A percentile compares a stretch with the other conserved stretches of the same genome.
These are phyloP conservation scores for Diaporthe australafricana DNA, from an alignment of 2,329 filamentous ascomycete species.

Conservation along the genomic window DNA sequence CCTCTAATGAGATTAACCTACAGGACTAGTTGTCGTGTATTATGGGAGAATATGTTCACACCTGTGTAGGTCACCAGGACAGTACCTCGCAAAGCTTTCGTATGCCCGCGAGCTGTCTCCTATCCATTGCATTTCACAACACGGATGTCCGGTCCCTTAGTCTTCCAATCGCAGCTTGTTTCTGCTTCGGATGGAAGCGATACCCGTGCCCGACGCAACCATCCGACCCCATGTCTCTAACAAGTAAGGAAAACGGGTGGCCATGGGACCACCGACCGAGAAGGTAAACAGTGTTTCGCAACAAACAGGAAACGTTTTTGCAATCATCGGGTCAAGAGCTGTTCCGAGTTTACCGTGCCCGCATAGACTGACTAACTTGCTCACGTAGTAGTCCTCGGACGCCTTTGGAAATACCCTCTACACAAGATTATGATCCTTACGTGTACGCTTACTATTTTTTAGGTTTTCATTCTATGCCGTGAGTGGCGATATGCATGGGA, in stretches of 20 bases:
- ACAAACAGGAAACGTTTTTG: not conserved
- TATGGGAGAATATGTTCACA: not conserved
- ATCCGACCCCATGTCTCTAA: not conserved
- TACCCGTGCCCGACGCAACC: not conserved
- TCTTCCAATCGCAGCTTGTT: not conserved
- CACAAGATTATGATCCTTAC: not conserved
- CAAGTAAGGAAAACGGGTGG: no score
- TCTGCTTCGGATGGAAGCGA: not conserved
- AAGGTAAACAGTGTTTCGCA: slow-evolving; percentile 8
- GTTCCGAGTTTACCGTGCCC: not conserved
- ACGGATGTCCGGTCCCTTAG: not conserved
- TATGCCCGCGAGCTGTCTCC: no score
- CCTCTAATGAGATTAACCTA: no score
- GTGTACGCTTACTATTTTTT: not conserved
- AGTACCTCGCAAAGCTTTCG: not conserved
- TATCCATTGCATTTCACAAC: not conserved
- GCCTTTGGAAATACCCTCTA: not conserved
- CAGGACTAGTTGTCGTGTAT: no score
- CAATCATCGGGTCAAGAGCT: not conserved
- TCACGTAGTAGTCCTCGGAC: not conserved
- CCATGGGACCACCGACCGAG: not conserved
- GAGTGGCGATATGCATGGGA: not conserved
- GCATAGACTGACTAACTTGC: not conserved
- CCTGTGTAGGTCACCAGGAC: no score
- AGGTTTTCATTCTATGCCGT: not conserved